A percentile compares a stretch with the other conserved stretches of the same genome.
Evolutionary conservation across 2,329 filamentous ascomycete genomes (phyloP).

Genomic region (Podosphaera fusca): DNA sequence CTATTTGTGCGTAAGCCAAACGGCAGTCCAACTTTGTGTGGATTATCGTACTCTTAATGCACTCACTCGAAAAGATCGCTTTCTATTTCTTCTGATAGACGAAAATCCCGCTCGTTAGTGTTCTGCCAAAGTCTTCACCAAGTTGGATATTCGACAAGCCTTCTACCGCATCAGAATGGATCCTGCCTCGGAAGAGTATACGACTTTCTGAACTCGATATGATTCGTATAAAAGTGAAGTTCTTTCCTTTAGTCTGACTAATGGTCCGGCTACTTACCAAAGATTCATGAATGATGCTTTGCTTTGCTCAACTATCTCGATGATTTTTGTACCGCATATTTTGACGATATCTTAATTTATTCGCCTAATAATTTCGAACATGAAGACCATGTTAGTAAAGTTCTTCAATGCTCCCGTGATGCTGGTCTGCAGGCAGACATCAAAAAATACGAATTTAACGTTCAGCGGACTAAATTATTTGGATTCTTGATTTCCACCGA

Average conservation of each 20-base stretch:
- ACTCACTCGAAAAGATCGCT: constrained; percentile 1
- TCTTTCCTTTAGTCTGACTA: constrained; percentile 1
- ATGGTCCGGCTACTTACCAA: constrained; percentile 1
- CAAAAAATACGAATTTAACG: not conserved
- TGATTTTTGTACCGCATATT: too few relatives aligned
- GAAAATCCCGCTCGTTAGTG: not conserved
- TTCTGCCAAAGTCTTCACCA: not conserved
- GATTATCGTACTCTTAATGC: not conserved
- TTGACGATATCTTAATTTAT: too few relatives aligned
- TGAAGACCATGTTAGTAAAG: too few relatives aligned
- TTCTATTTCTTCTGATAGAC: not conserved
- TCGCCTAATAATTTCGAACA: too few relatives aligned
- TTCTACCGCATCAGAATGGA: too few relatives aligned
- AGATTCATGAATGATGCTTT: too few relatives aligned
- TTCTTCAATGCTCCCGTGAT: too few relatives aligned
- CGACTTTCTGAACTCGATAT: not conserved
- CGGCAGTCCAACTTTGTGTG: not conserved
- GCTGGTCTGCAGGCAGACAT: too few relatives aligned
- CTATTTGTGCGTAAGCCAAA: not conserved
- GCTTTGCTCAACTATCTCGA: too few relatives aligned
- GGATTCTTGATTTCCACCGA: not conserved
- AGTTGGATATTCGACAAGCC: too few relatives aligned
- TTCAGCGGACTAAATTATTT: not conserved
- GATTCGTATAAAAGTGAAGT: not conserved
- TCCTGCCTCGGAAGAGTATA: not conserved